Conservation (phyloP, 495 filamentous ascomycete genomes). For the Poronia punctata region DNA sequence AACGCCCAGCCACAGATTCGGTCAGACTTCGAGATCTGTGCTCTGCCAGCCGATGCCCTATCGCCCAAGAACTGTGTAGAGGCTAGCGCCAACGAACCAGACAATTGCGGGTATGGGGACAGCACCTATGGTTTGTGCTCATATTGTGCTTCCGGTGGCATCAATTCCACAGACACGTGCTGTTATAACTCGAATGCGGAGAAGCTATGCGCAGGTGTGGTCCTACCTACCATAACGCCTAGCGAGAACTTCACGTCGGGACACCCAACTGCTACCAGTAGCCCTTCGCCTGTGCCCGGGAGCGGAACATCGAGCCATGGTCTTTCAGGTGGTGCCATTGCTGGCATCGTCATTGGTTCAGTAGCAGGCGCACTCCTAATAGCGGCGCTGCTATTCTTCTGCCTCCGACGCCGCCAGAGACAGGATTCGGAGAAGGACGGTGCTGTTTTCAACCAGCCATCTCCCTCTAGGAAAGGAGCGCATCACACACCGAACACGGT, state of each 20-base stretch:
- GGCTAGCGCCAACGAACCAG: conserved; percentile 70
- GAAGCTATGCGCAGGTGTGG: conserved; percentile 60
- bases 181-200: conserved; percentile 76
- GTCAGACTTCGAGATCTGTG: conserved; percentile 88
- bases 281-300: conserved; percentile 29
- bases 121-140: conserved; percentile 82
- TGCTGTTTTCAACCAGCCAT: conserved; percentile 81
- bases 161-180: conserved; percentile 91
- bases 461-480: conserved; percentile 58
- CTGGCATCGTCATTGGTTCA: conserved; percentile 81
- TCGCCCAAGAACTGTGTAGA: conserved; percentile 63
- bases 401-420: conserved; percentile 54
- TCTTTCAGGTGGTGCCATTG: conserved; percentile 77
- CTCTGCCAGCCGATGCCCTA: conserved; percentile 71
- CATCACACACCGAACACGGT: conserved; percentile 27
- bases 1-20: conserved; percentile 72
- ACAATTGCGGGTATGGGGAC: conserved; percentile 78
- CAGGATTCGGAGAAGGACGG: conserved; percentile 53
- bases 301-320: conserved; percentile 29
- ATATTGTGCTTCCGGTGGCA: conserved; percentile 74
- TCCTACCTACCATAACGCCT: conserved; percentile 66
- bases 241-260: conserved; percentile 59
- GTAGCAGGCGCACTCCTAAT: conserved; percentile 65
- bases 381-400: conserved; percentile 52
- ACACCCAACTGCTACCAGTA: conserved; percentile 36